These are phyloP conservation scores for Luffa aegyptiaca DNA, from an alignment of 306 rosid species.

Conservation along the genomic window DNA sequence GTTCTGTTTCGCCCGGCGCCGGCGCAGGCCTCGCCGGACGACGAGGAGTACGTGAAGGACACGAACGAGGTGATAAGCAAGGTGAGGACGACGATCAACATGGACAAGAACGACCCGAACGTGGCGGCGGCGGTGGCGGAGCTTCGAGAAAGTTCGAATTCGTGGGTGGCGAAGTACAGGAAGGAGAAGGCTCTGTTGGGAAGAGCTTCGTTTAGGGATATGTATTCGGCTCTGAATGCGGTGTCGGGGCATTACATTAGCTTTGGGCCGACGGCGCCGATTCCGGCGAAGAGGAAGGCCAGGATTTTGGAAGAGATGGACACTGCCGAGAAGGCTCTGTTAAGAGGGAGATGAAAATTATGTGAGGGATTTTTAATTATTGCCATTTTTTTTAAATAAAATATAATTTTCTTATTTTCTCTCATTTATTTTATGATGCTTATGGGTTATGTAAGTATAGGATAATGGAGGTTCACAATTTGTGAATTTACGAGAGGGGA, in stretches of 20 bases:
- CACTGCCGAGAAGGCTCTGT: conserved; percentile 72
- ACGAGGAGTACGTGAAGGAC: conserved; percentile 79
- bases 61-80: conserved; percentile 65
- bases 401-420: not conserved
- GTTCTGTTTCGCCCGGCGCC: conserved; percentile 25
- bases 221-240: conserved; percentile 84
- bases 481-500: not conserved
- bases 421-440: not conserved
- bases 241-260: conserved; percentile 90
- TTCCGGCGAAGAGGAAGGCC: conserved; percentile 66
- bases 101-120: conserved; percentile 73
- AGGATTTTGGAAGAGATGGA: conserved; percentile 89
- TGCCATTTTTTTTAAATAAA: not conserved
- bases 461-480: not conserved
- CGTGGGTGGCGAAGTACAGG: conserved; percentile 92
- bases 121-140: conserved; percentile 72
- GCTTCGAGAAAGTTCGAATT: conserved; percentile 61
- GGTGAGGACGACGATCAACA: conserved; percentile 51
- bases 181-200: conserved; percentile 71
- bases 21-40: conserved; percentile 53
- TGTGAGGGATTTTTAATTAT: not conserved
- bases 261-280: conserved; percentile 89
- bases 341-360: conserved; percentile 50
- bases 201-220: conserved; percentile 76
- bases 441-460: not conserved